Percentiles rank a stretch among this genome's conserved stretches.
Evolutionary conservation across 345 rosid species (phyloP).

Genomic region (Anacardium occidentale): DNA sequence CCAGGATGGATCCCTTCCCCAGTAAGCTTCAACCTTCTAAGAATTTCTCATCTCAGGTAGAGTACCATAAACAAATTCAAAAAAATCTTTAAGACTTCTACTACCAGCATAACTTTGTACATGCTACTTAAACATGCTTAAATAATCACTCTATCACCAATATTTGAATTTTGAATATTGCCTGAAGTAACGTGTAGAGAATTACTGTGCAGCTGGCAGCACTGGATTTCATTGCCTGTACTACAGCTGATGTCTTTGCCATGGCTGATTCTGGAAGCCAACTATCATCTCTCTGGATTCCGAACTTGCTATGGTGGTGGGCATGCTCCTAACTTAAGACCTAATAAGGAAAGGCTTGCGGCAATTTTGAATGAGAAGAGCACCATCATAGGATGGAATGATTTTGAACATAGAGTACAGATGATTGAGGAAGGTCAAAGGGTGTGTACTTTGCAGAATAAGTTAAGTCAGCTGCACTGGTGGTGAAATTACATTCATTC

Average conservation of each 20-base stretch:
- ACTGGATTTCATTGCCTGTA: conserved; percentile 81
- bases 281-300: conserved; percentile 78
- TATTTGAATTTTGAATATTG: no score
- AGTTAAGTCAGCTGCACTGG: no score
- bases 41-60: conserved; percentile 89
- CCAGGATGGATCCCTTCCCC: conserved; percentile 70
- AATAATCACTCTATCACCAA: not conserved
- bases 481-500: no score
- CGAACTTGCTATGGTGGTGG: conserved; percentile 74
- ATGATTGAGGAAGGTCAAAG: conserved; percentile 77
- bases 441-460: no score
- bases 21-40: conserved; percentile 76
- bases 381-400: conserved; percentile 57
- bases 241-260: conserved; percentile 84
- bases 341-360: conserved; percentile 89
- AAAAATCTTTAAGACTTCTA: no score
- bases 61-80: not conserved
- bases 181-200: not conserved
- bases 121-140: not conserved
- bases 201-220: conserved; percentile 72
- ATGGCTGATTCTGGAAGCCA: conserved; percentile 98
- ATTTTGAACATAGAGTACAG: conserved; percentile 59
- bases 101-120: not conserved
- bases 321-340: conserved; percentile 67
- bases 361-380: conserved; percentile 61